phyloP scores from a whole-genome alignment of 1,284 basidiomycete species.

The Vanrija sp. region DNA sequence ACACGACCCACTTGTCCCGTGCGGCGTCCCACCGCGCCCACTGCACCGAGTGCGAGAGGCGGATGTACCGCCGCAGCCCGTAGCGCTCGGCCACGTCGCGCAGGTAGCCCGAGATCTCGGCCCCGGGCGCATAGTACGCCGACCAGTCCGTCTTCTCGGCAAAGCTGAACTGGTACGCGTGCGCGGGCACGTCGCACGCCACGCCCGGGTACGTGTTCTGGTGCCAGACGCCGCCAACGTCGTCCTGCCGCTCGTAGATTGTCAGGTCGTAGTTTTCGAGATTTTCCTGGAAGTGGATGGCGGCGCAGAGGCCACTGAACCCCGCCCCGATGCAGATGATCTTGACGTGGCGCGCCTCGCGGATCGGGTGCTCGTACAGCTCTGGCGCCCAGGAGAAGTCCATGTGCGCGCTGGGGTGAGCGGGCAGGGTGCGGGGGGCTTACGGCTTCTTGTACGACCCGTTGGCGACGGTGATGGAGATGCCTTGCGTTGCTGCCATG shows the following conservation, averaged over 20 bases:
- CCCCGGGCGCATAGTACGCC: conserved; percentile 26
- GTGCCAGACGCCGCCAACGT: conserved; percentile 22
- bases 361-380: conserved; percentile 7
- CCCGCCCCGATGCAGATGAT: conserved; percentile 11
- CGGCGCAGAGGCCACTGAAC: conserved; percentile 12
- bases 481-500: neutral
- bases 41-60: neutral
- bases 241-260: conserved; percentile 12
- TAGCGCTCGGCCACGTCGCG: conserved; percentile 18
- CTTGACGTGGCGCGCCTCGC: neutral
- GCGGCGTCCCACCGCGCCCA: conserved; percentile 23
- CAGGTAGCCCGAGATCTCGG: conserved; percentile 33
- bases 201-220: conserved; percentile 31
- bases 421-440: too few relatives aligned
- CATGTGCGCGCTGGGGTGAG: neutral
- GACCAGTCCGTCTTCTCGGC: conserved; percentile 23
- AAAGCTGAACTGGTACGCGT: conserved; percentile 27
- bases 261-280: conserved; percentile 5
- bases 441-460: too few relatives aligned
- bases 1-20: conserved; percentile 29
- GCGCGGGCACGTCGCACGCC: conserved; percentile 30
- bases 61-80: conserved; percentile 21
- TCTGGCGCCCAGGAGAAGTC: conserved; percentile 9
- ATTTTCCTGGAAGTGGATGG: conserved; percentile 8
- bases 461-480: too few relatives aligned